These are phyloP conservation scores for Coemansia sp. DNA, from an alignment of 192 early-diverging fungal species.

Conservation along the genomic window DNA sequence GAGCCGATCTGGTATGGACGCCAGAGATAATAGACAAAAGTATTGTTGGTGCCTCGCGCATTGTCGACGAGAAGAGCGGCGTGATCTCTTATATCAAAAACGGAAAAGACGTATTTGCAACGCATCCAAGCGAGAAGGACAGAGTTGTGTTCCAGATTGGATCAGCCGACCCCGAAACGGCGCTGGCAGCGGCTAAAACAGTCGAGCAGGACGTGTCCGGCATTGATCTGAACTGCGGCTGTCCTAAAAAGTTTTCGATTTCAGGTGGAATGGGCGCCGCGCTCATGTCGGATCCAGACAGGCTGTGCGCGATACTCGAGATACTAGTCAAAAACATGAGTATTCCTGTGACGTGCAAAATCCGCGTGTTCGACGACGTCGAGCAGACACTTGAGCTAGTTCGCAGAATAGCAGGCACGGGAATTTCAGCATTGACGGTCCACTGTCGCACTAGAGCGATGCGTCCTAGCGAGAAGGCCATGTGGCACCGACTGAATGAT, in stretches of 20 bases:
- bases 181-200: slow-evolving; percentile 77
- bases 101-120: slow-evolving; percentile 62
- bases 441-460: slow-evolving; percentile 84
- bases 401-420: slow-evolving; percentile 78
- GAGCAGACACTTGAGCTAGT: slow-evolving; percentile 81
- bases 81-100: slow-evolving; percentile 75
- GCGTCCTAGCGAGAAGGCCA: slow-evolving; percentile 72
- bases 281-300: slow-evolving; percentile 79
- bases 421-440: slow-evolving; percentile 81
- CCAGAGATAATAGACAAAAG: slow-evolving; percentile 88
- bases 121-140: slow-evolving; percentile 73
- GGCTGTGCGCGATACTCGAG: slow-evolving; percentile 69
- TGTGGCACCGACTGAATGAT: slow-evolving; percentile 79
- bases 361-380: slow-evolving; percentile 69
- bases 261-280: slow-evolving; percentile 94
- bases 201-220: slow-evolving; percentile 87
- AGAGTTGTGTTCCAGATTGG: slow-evolving; percentile 91
- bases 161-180: slow-evolving; percentile 80
- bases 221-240: slow-evolving; percentile 97
- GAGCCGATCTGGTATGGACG: slow-evolving; percentile 91
- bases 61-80: slow-evolving; percentile 69
- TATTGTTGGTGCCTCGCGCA: slow-evolving; percentile 69
- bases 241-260: slow-evolving; percentile 94
- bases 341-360: slow-evolving; percentile 88
- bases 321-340: slow-evolving; percentile 69